These are phyloP conservation scores for Pleurozium schreberi DNA, from an alignment of 225 moss, liverwort and hornwort genomes.

Conservation along the genomic window DNA sequence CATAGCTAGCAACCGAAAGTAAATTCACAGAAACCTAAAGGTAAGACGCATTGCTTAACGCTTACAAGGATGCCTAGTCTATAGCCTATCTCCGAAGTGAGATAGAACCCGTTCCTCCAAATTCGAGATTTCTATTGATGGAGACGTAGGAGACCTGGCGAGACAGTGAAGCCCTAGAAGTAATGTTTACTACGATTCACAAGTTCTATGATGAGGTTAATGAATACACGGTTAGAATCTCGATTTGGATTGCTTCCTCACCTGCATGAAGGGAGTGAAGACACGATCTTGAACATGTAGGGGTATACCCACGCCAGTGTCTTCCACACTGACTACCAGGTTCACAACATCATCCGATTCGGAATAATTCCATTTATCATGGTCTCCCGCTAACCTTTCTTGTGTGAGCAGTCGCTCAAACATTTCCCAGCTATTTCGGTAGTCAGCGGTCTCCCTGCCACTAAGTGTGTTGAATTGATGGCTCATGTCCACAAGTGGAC, in stretches of 20 bases:
- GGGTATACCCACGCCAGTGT: slow-evolving; percentile 66
- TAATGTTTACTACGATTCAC: background rate
- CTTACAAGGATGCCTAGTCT: background rate
- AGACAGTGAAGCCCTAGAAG: background rate
- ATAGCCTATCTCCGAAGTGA: background rate
- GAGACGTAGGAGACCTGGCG: background rate
- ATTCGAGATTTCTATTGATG: background rate
- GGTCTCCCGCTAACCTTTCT: slow-evolving; percentile 22
- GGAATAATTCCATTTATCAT: slow-evolving; percentile 30
- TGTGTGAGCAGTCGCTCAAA: slow-evolving; percentile 44
- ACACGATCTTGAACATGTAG: slow-evolving; percentile 53
- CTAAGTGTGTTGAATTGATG: slow-evolving; percentile 47
- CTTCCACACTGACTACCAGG: slow-evolving; percentile 57
- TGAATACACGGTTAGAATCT: background rate
- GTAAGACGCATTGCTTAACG: background rate
- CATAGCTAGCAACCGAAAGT: background rate
- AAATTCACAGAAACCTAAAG: background rate
- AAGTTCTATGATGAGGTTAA: background rate
- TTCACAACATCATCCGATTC: slow-evolving; percentile 45
- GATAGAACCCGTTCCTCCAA: background rate
- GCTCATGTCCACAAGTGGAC: slow-evolving; percentile 14
- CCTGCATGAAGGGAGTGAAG: slow-evolving; percentile 67
- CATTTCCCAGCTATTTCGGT: slow-evolving; percentile 55
- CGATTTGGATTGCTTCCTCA: background rate
- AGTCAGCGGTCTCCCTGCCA: slow-evolving; percentile 52